A percentile compares a stretch with the other conserved stretches of the same genome.
Conservation (phyloP, 2,329 filamentous ascomycete genomes). For the Juglanconis oblonga region DNA sequence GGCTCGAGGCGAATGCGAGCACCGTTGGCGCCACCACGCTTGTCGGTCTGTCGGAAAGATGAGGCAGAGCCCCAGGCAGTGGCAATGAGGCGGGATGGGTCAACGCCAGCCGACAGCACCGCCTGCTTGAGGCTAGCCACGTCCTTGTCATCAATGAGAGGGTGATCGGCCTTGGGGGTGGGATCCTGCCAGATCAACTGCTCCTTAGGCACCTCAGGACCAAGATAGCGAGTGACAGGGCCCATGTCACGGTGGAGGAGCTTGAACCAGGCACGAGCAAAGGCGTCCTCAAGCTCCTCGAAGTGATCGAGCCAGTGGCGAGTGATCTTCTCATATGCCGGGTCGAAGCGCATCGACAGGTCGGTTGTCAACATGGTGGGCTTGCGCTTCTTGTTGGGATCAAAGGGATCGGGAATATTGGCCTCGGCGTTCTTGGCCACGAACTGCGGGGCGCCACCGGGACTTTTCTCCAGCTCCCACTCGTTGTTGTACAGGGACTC, state of each 20-base stretch:
- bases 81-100: constrained; percentile 56
- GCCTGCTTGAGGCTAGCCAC: constrained; percentile 60
- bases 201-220: constrained; percentile 68
- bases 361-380: constrained; percentile 78
- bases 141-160: constrained; percentile 56
- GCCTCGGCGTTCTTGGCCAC: constrained; percentile 65
- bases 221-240: constrained; percentile 63
- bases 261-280: constrained; percentile 78
- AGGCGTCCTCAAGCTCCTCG: constrained; percentile 65
- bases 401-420: constrained; percentile 70
- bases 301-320: constrained; percentile 67
- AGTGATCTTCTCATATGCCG: constrained; percentile 72
- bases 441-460: constrained; percentile 75
- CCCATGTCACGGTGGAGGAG: constrained; percentile 74
- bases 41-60: constrained; percentile 68
- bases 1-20: constrained; percentile 69
- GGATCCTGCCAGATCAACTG: constrained; percentile 68
- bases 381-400: constrained; percentile 67
- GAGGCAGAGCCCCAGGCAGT: constrained; percentile 67
- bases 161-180: constrained; percentile 54
- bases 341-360: constrained; percentile 68
- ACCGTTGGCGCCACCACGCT: constrained; percentile 76
- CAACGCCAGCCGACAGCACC: constrained; percentile 57
- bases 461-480: constrained; percentile 73
- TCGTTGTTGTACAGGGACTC: constrained; percentile 76